A percentile compares a stretch with the other conserved stretches of the same genome.
phyloP scores from a whole-genome alignment of 441 rosid genomes.

The Rhodomyrtus psidioides region DNA sequence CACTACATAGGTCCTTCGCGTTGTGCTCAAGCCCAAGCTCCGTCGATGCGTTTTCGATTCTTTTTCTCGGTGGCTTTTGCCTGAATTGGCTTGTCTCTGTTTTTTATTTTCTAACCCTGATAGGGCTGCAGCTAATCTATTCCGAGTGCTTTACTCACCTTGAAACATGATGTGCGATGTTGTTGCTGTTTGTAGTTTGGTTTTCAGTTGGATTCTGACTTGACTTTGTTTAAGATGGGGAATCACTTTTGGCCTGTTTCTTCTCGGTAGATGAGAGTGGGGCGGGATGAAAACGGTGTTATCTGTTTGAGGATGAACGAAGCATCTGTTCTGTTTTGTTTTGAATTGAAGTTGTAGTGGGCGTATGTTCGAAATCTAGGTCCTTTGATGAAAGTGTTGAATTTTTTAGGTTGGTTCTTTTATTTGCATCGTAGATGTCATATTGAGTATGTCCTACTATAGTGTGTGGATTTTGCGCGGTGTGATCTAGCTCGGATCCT shows the following conservation, averaged over 20 bases:
- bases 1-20: not conserved
- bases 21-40: not conserved
- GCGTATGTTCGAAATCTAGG: not conserved
- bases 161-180: not conserved
- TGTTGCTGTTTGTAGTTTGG: not conserved
- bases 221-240: not conserved
- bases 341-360: not conserved
- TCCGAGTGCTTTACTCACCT: accelerated
- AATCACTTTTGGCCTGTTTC: not conserved
- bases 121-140: not conserved
- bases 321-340: accelerated
- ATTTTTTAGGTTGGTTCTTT: not conserved
- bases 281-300: accelerated
- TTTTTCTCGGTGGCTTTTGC: not conserved
- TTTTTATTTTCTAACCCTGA: not conserved
- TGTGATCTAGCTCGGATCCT: not conserved
- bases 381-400: not conserved
- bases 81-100: not conserved
- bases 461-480: not conserved
- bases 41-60: not conserved
- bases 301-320: not conserved
- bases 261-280: not conserved
- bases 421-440: not conserved
- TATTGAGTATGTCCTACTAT: not conserved
- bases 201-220: not conserved